Evolutionary conservation across 2,329 filamentous ascomycete species (phyloP), one percentile per base, ranked within the genome.

Genomic region (Sordariomycetes sp.): DNA sequence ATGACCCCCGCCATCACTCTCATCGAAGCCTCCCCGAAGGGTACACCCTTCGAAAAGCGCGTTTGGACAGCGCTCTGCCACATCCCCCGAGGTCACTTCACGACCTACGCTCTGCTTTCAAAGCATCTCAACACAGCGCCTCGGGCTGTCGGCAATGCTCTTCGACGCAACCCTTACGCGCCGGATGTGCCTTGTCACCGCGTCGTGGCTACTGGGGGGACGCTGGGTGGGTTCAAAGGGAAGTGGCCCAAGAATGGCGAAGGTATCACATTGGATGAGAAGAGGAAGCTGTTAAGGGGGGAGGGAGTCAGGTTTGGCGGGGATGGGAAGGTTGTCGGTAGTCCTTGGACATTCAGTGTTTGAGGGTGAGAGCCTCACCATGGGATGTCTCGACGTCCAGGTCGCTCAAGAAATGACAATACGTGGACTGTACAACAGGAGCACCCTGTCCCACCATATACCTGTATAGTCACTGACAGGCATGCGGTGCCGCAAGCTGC

Each of bases 131-230:
- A 64, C 9, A 86, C 82, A 16, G 85, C 81, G 4, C 81, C 85
- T 2, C 69, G 85, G 27, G 85, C 85, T 1, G 75, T 92, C 5
- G 85, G 85, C 12, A 86, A 83, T 39, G 84, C 84, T 2, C 65
- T 93, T 49, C 72, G 82, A 14, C 64, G 70, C 8, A 94, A 94
- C 51, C 86, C 86, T 0, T 93, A 90, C 47, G 86, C 86, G 11
- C 86, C 86, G 0, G 70, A 75, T 21, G 81, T 90, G 5, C 86
- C 86, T 2, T 93, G 86, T 41, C 86, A 93, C 56, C 72, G 86
- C 8, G 81, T 90, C 16, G 72, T 93, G 30, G 82, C 83, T 6
- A 79, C 76, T 26, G 79, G 79, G 33, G 79, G 83, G 10, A 66
- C 68, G n/a, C 55, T 86, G 16, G 82, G 82, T 27, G 80, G 81